phyloP scores from a whole-genome alignment of 306 rosid species.

The Oemleria cerasiformis region DNA sequence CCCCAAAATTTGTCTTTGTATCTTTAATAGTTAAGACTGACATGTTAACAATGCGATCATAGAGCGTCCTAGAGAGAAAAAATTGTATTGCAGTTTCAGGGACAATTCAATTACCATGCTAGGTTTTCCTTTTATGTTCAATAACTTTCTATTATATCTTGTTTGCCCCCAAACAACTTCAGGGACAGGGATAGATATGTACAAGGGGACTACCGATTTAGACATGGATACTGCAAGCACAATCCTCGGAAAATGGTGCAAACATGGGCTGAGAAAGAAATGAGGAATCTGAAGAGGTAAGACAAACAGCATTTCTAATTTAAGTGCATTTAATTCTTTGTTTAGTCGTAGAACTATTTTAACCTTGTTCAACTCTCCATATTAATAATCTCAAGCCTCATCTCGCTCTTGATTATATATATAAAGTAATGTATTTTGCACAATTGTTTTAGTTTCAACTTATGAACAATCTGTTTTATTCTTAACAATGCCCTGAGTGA shows the following conservation, averaged over 20 bases:
- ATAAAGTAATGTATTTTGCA: background rate
- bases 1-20: background rate
- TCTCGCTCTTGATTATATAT: background rate
- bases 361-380: background rate
- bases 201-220: slow-evolving; percentile 87
- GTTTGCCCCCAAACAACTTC: slow-evolving; percentile 28
- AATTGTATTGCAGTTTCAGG: background rate
- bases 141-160: slow-evolving; percentile 15
- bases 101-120: background rate
- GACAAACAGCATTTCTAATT: background rate
- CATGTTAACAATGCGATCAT: background rate
- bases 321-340: background rate
- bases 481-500: background rate
- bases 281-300: slow-evolving; percentile 87
- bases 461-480: background rate
- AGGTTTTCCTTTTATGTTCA: background rate
- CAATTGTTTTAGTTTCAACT: background rate
- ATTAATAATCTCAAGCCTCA: background rate
- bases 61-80: background rate
- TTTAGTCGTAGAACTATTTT: background rate
- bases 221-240: slow-evolving; percentile 81
- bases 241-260: slow-evolving; percentile 97
- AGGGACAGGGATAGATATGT: slow-evolving; percentile 96
- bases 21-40: background rate
- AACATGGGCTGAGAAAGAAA: slow-evolving; percentile 98